Evolutionary conservation across 352 stramenopile genomes (phyloP), one percentile per base, ranked within the genome.

Genomic region (Globisporangium perplexum): DNA sequence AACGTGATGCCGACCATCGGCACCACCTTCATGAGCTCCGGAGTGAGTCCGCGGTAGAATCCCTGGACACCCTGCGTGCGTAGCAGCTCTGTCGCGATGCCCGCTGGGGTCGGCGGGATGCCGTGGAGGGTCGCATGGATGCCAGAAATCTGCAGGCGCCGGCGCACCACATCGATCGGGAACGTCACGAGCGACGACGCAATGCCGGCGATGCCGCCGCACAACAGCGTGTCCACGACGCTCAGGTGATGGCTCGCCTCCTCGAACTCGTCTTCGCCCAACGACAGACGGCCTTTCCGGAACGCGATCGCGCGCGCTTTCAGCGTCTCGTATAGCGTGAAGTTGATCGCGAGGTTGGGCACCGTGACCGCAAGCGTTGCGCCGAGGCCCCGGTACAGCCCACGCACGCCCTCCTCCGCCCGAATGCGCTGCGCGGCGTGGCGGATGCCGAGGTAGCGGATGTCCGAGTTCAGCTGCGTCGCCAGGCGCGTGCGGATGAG

Each of bases 1-100:
- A 98, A 98, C 47, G 96, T 98, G 53, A 97, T 98, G 20, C 90
- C 90, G 38, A 98, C 95, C 92, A 98, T 98, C 7, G 95, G 95
- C 52, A 98, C 86, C 20, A 98, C 95, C 65, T 98, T 98, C 75
- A 98, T 85, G 52, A 98, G 71, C 71, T 98, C 95, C 7, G 94
- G 93, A 31, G 87, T 92, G 55, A 98, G 63, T 15, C 87, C 87
- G 20, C 87, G 80, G 61, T 96, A 96, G 53, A 96, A 93, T 53
- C 87, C 87, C 39, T 69, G 68, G 43, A 90, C 42, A 38, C 86
- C 86, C 56, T 95, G 79, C 30, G 85, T 79, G 8, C 57, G 55
- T 43, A 75, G 86, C 24, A 95, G 65, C 38, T 92, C 82, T 20
- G 63, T 65, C 28, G 83, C 78, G 60, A 95, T 93, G 55, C 88